These are phyloP conservation scores for Solanum phureja DNA, from an alignment of 257 asterid genomes.

Conservation along the genomic window DNA sequence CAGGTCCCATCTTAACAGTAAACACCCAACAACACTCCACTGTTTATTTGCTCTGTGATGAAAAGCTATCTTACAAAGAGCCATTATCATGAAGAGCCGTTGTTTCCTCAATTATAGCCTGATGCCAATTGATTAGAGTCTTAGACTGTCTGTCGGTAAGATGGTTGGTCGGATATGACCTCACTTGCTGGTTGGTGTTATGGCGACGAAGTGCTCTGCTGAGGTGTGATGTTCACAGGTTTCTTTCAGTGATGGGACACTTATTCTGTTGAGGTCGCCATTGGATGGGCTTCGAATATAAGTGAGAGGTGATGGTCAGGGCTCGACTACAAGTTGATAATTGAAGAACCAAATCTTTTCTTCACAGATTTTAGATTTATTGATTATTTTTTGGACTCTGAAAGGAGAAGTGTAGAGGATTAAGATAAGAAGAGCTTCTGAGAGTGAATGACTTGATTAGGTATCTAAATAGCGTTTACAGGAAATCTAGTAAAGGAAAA, in stretches of 20 bases:
- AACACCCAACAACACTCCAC: neutral
- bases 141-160: neutral
- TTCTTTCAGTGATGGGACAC: neutral
- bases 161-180: neutral
- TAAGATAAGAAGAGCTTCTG: neutral
- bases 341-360: neutral
- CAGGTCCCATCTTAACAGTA: neutral
- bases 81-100: neutral
- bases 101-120: neutral
- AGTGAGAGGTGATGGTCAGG: neutral
- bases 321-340: neutral
- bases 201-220: neutral
- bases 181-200: neutral
- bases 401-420: neutral
- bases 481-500: neutral
- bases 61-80: neutral
- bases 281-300: neutral
- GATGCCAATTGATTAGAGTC: neutral
- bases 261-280: neutral
- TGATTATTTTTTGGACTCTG: neutral
- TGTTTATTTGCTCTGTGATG: neutral
- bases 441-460: neutral
- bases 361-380: neutral
- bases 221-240: neutral
- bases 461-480: neutral